A percentile compares a stretch with the other conserved stretches of the same genome.
These are phyloP conservation scores for Arabidopsis suecica DNA, from an alignment of 345 rosid genomes.

Conservation along the genomic window DNA sequence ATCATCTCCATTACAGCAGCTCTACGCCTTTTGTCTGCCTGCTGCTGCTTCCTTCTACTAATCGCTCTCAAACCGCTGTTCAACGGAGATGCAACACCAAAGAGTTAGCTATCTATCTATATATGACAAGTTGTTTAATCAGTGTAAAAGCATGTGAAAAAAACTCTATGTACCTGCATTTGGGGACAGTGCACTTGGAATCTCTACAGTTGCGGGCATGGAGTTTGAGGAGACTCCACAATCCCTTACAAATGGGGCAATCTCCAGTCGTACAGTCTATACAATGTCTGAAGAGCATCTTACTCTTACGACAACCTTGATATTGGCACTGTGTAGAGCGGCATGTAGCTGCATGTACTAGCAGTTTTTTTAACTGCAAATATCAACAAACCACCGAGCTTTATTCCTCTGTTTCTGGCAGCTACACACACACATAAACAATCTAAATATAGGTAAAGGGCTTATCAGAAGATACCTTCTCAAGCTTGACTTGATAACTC, in stretches of 20 bases:
- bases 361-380: constrained; percentile 76
- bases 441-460: background rate
- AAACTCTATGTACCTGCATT: constrained; percentile 71
- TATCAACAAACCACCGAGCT: constrained; percentile 14
- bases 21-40: constrained; percentile 81
- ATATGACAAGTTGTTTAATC: background rate
- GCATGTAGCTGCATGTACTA: constrained; percentile 79
- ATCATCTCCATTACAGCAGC: constrained; percentile 98
- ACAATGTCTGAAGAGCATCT: constrained; percentile 72
- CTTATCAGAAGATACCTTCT: constrained; percentile 23
- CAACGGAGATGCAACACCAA: constrained; percentile 9
- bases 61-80: constrained; percentile 75
- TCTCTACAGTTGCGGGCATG: constrained; percentile 89
- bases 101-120: background rate
- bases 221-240: constrained; percentile 76
- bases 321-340: constrained; percentile 72
- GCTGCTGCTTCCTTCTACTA: constrained; percentile 78
- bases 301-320: constrained; percentile 68
- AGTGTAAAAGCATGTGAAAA: constrained; percentile 5
- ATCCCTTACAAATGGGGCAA: constrained; percentile 65
- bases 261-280: constrained; percentile 72
- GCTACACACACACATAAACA: background rate
- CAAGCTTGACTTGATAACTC: background rate
- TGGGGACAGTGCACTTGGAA: constrained; percentile 78
- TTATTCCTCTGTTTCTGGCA: constrained; percentile 1